phyloP scores from a whole-genome alignment of 768 basidiomycete genomes.

The Obba rivulosa region DNA sequence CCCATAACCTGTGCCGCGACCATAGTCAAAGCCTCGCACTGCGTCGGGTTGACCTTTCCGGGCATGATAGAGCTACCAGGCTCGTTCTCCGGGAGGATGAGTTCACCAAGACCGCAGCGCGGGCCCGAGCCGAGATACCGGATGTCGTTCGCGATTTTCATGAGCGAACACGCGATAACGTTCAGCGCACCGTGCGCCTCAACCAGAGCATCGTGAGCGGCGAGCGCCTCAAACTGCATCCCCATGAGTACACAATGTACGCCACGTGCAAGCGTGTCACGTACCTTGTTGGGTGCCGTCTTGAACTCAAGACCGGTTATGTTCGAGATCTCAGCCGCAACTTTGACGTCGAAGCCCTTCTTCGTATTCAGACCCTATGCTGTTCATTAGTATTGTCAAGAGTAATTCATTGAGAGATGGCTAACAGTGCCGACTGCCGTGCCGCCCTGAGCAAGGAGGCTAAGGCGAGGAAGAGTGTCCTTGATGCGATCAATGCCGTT shows the following conservation, averaged over 20 bases:
- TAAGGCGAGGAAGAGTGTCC: constrained; percentile 77
- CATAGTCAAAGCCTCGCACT: constrained; percentile 99
- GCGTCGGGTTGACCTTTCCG: constrained; percentile 99
- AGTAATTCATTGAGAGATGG: constrained; percentile 1
- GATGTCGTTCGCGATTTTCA: constrained; percentile 99
- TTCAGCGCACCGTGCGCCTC: constrained; percentile 97
- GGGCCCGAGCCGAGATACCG: constrained; percentile 97
- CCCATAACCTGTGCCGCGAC: constrained; percentile 98
- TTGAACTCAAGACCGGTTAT: constrained; percentile 87
- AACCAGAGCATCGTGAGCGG: constrained; percentile 96
- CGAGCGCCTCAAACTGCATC: constrained; percentile 92
- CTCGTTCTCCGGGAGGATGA: constrained; percentile 95
- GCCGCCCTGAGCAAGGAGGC: constrained; percentile 91
- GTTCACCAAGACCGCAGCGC: constrained; percentile 93
- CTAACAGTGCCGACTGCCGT: constrained; percentile 96
- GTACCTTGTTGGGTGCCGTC: constrained; percentile 96
- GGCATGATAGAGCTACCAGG: constrained; percentile 99
- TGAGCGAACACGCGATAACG: constrained; percentile 90
- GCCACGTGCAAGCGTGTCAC: constrained; percentile 7
- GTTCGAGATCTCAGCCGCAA: constrained; percentile 88
- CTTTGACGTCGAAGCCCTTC: constrained; percentile 92
- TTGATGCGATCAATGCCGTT: constrained; percentile 87
- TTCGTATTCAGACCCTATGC: constrained; percentile 90
- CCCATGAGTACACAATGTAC: not conserved
- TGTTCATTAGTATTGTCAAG: constrained; percentile 2